These are phyloP conservation scores for Saccharomycopsis selenospora DNA, from an alignment of 805 yeast species.

Conservation along the genomic window DNA sequence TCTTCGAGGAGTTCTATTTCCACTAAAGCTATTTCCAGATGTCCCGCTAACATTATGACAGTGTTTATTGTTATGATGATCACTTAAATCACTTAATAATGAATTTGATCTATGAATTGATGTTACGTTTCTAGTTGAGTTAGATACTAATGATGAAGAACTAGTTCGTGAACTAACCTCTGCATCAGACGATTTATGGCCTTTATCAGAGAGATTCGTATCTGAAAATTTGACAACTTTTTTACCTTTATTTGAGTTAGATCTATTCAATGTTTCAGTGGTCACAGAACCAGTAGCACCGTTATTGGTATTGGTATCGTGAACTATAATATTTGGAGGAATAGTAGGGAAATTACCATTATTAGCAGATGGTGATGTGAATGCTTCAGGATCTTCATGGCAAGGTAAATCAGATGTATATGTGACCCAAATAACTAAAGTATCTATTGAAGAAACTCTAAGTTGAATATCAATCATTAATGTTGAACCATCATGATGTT, in stretches of 20 bases:
- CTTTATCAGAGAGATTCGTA: neutral
- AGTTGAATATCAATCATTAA: slow-evolving; percentile 74
- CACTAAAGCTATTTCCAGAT: neutral
- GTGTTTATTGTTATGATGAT: neutral
- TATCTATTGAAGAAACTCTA: slow-evolving; percentile 53
- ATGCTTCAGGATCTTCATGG: slow-evolving; percentile 4
- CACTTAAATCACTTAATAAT: slow-evolving; percentile 12
- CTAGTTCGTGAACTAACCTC: slow-evolving; percentile 6
- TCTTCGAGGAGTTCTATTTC: neutral
- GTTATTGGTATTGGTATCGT: neutral
- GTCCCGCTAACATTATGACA: neutral
- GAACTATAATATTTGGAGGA: neutral
- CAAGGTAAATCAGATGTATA: slow-evolving; percentile 47
- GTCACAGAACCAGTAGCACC: neutral
- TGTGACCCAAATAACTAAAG: slow-evolving; percentile 76
- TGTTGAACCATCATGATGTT: slow-evolving; percentile 60
- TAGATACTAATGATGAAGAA: slow-evolving; percentile 8
- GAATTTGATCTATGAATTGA: slow-evolving; percentile 6
- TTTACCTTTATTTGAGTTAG: neutral
- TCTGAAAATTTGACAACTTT: slow-evolving; percentile 9
- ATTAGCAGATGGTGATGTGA: neutral
- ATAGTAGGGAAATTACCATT: neutral
- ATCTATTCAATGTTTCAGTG: too few relatives aligned
- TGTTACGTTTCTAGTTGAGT: neutral
- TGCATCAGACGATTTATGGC: neutral